Evolutionary conservation across 768 basidiomycete species (phyloP).

Genomic region (Polyporus arcularius): DNA sequence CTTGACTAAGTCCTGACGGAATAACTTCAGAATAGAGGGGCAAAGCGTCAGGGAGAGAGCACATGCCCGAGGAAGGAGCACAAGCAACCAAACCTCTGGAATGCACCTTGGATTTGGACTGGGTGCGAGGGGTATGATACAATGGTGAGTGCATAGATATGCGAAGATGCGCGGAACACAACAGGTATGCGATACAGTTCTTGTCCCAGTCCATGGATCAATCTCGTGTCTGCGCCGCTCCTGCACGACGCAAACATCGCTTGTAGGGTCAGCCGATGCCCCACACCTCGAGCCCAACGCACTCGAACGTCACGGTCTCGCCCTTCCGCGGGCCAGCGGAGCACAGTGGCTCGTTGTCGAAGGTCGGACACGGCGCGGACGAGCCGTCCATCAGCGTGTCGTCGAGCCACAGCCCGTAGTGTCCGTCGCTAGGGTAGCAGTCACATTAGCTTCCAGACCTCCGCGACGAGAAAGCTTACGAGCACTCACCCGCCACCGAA

Average conservation of each 20-base stretch:
- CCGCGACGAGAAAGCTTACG: not conserved
- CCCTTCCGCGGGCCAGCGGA: slow-evolving; percentile 44
- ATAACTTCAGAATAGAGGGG: too few relatives aligned
- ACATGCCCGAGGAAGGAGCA: too few relatives aligned
- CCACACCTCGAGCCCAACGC: slow-evolving; percentile 93
- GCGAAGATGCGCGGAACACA: not conserved
- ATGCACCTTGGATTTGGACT: too few relatives aligned
- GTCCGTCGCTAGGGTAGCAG: slow-evolving; percentile 16
- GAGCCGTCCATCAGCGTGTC: slow-evolving; percentile 80
- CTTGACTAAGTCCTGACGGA: too few relatives aligned
- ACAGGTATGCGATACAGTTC: not conserved
- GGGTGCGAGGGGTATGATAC: too few relatives aligned
- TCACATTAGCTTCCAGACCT: not conserved
- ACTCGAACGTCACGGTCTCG: slow-evolving; percentile 74
- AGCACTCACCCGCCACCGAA: slow-evolving; percentile 83
- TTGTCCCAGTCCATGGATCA: not conserved
- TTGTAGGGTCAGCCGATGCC: slow-evolving; percentile 57
- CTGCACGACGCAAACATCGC: not conserved
- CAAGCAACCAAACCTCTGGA: too few relatives aligned
- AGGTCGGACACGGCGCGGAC: slow-evolving; percentile 83
- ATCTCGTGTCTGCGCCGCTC: too few relatives aligned
- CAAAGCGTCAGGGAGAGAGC: too few relatives aligned
- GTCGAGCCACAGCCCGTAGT: slow-evolving; percentile 87
- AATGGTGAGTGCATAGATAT: not conserved
- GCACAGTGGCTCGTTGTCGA: slow-evolving; percentile 84